Conservation (phyloP, 495 filamentous ascomycete genomes). For the Xylaria telfairii region DNA sequence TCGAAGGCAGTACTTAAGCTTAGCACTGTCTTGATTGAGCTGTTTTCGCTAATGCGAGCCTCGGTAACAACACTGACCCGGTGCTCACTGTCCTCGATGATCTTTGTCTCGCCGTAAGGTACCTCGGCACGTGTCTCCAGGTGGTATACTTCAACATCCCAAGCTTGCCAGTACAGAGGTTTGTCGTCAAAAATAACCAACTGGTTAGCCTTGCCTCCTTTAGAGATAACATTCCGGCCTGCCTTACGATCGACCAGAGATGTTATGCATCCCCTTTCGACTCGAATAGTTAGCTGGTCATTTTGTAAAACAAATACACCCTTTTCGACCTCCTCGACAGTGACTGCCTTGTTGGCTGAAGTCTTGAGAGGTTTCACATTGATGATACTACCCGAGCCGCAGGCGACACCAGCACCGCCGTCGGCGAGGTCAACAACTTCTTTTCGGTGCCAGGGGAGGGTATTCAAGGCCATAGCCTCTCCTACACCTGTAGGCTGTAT, state of each 20-base stretch:
- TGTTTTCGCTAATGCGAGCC: constrained; percentile 84
- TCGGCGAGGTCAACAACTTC: constrained; percentile 70
- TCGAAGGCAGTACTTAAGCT: constrained; percentile 71
- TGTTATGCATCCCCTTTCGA: constrained; percentile 77
- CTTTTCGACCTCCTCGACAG: constrained; percentile 67
- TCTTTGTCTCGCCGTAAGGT: constrained; percentile 64
- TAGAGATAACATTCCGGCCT: constrained; percentile 77
- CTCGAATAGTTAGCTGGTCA: constrained; percentile 69
- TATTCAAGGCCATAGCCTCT: constrained; percentile 71
- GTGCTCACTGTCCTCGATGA: constrained; percentile 75
- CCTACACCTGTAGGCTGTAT: constrained; percentile 41
- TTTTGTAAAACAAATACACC: constrained; percentile 83
- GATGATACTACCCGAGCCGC: constrained; percentile 55
- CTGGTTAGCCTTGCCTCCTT: constrained; percentile 84
- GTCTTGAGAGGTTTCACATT: constrained; percentile 54
- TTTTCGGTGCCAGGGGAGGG: constrained; percentile 79
- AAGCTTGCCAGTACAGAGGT: constrained; percentile 97
- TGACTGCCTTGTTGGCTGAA: constrained; percentile 55
- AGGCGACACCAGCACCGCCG: constrained; percentile 51
- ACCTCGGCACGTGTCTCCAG: constrained; percentile 84
- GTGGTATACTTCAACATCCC: constrained; percentile 98
- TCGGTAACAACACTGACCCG: constrained; percentile 79
- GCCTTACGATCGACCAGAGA: constrained; percentile 77
- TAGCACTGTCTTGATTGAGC: constrained; percentile 86
- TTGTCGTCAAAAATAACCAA: constrained; percentile 97